These are phyloP conservation scores for Clonostachys solani DNA, from an alignment of 2,329 filamentous ascomycete species.

Conservation along the genomic window DNA sequence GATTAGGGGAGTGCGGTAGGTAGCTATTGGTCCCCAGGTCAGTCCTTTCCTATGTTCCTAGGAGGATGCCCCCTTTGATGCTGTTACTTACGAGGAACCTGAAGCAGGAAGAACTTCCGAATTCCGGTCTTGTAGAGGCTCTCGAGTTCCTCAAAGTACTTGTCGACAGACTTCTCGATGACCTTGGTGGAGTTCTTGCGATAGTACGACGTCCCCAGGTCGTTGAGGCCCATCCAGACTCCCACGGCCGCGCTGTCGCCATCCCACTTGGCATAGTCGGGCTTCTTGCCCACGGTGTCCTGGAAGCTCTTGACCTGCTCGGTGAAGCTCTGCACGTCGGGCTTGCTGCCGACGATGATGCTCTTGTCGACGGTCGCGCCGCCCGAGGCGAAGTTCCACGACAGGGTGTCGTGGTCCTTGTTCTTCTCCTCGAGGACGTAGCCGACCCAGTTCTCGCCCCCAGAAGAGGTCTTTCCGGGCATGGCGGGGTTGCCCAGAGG, in stretches of 20 bases:
- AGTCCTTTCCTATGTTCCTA: not conserved
- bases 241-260: constrained; percentile 34
- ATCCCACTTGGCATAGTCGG: constrained; percentile 32
- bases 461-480: constrained; percentile 42
- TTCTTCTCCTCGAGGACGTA: constrained; percentile 42
- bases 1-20: constrained; percentile 23
- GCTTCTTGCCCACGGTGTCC: constrained; percentile 18
- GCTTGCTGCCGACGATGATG: constrained; percentile 44
- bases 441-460: constrained; percentile 48
- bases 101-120: constrained; percentile 55
- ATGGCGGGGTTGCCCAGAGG: constrained; percentile 60
- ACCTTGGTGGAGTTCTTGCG: constrained; percentile 19
- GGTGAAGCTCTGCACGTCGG: constrained; percentile 27
- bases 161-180: constrained; percentile 29
- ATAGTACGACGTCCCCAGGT: constrained; percentile 44
- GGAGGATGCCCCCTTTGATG: too few species aligned
- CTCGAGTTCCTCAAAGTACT: constrained; percentile 33
- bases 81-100: constrained; percentile 40
- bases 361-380: constrained; percentile 47
- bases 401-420: constrained; percentile 25
- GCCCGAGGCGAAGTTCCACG: constrained; percentile 50
- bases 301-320: constrained; percentile 20
- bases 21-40: not conserved
- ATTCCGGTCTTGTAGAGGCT: constrained; percentile 47
- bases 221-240: constrained; percentile 53